These are phyloP conservation scores for Septoria linicola DNA, from an alignment of 2,329 filamentous ascomycete genomes.

Conservation along the genomic window DNA sequence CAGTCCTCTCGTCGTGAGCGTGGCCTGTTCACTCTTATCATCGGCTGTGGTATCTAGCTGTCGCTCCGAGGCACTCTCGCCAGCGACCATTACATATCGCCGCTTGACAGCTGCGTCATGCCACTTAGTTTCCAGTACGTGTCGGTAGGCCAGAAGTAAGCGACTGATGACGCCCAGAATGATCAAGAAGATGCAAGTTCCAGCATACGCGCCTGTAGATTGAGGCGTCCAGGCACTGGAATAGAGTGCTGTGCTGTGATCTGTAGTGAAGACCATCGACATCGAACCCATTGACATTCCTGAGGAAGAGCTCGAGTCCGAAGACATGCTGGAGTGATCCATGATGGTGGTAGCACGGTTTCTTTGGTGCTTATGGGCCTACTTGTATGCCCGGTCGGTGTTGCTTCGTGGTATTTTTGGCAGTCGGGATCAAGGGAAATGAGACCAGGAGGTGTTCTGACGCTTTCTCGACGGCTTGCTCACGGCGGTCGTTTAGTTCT, in stretches of 20 bases:
- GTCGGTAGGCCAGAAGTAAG: slow-evolving; percentile 67
- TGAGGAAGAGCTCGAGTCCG: slow-evolving; percentile 1
- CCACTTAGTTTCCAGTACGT: slow-evolving; percentile 64
- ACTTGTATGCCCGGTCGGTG: neutral
- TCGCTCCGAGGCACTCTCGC: slow-evolving; percentile 53
- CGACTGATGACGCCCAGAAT: slow-evolving; percentile 70
- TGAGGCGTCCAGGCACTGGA: slow-evolving; percentile 71
- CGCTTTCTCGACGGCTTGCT: neutral
- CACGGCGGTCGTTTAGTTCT: neutral
- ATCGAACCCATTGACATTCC: slow-evolving; percentile 38
- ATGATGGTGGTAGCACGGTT: neutral
- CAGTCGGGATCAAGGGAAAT: neutral
- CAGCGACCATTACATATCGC: slow-evolving; percentile 73
- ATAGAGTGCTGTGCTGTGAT: slow-evolving; percentile 63
- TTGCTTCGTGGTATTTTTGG: neutral
- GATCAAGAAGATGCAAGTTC: slow-evolving; percentile 88
- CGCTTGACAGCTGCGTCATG: slow-evolving; percentile 69
- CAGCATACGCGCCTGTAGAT: slow-evolving; percentile 71
- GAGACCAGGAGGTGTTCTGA: neutral
- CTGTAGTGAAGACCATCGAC: slow-evolving; percentile 65
- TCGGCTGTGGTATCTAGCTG: slow-evolving; percentile 25
- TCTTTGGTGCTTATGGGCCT: neutral
- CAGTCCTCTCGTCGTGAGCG: slow-evolving; percentile 71
- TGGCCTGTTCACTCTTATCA: slow-evolving; percentile 61
- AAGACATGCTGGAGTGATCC: slow-evolving; percentile 12